A percentile compares a stretch with the other conserved stretches of the same genome.
Conservation (phyloP, 2,329 filamentous ascomycete species). For the Didymella exigua region DNA sequence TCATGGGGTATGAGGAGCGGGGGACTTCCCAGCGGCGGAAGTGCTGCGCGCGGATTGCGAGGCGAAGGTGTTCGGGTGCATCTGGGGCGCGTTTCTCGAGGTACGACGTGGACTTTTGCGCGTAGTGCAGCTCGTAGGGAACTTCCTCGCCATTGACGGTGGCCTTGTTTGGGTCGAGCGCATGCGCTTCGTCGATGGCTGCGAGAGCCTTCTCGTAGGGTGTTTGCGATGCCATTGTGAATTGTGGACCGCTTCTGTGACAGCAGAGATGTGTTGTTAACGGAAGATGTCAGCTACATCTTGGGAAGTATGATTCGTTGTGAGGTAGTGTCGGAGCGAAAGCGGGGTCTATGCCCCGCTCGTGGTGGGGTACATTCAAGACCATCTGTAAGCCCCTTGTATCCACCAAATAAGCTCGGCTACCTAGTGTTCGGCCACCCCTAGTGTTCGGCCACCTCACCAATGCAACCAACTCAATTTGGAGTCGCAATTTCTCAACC, state of each 20-base stretch:
- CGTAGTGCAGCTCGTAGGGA: conserved; percentile 84
- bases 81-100: conserved; percentile 65
- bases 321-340: neutral
- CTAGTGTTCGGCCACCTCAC: no score
- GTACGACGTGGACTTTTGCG: conserved; percentile 77
- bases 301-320: neutral
- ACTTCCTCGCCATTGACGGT: conserved; percentile 52
- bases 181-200: conserved; percentile 76
- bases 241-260: neutral
- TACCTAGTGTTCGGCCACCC: no score
- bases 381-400: no score
- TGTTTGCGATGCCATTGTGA: neutral
- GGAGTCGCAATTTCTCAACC: no score
- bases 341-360: neutral
- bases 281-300: neutral
- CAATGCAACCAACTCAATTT: no score
- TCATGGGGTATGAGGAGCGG: conserved; percentile 73
- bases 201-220: conserved; percentile 58
- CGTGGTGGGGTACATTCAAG: neutral
- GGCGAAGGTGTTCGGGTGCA: conserved; percentile 69
- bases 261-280: neutral
- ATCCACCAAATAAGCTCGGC: no score
- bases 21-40: conserved; percentile 86
- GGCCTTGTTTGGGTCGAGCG: conserved; percentile 67
- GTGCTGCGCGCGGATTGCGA: conserved; percentile 84